Percentiles rank a stretch among this genome's conserved stretches.
Evolutionary conservation across 495 filamentous ascomycete genomes (phyloP).

Genomic region (Bacidia rubella): DNA sequence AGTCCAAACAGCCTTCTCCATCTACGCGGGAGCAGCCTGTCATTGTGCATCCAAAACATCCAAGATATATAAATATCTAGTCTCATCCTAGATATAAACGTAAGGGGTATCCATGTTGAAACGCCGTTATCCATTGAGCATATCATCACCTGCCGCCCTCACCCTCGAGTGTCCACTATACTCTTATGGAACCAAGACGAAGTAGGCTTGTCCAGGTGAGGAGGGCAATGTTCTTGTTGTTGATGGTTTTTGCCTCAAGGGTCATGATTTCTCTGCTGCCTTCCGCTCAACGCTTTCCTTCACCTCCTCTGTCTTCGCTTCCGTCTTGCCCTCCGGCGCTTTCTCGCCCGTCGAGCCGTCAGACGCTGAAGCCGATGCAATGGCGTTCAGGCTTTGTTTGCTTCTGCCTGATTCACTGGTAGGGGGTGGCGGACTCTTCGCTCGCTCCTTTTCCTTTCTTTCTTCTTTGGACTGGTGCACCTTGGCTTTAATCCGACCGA

Average conservation of each 20-base stretch:
- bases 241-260: too few relatives aligned
- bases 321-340: neutral
- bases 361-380: constrained; percentile 11
- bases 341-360: constrained; percentile 1
- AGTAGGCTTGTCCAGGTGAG: too few relatives aligned
- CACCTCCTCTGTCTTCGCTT: neutral
- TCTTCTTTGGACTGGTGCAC: constrained; percentile 64
- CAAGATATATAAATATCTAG: neutral
- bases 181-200: neutral
- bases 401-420: constrained; percentile 8
- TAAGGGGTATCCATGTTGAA: neutral
- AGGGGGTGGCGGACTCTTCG: constrained; percentile 36
- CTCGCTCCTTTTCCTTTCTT: constrained; percentile 44
- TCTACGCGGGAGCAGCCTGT: neutral
- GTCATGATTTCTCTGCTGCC: neutral
- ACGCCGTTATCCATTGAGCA: too few relatives aligned
- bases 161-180: neutral
- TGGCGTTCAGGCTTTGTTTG: constrained; percentile 18
- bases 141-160: too few relatives aligned
- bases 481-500: constrained; percentile 77
- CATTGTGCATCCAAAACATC: neutral
- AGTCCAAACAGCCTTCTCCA: too few relatives aligned
- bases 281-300: neutral
- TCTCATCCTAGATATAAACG: neutral
- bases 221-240: too few relatives aligned